Conservation (phyloP, 305 asterid genomes). For the Striga hermonthica region DNA sequence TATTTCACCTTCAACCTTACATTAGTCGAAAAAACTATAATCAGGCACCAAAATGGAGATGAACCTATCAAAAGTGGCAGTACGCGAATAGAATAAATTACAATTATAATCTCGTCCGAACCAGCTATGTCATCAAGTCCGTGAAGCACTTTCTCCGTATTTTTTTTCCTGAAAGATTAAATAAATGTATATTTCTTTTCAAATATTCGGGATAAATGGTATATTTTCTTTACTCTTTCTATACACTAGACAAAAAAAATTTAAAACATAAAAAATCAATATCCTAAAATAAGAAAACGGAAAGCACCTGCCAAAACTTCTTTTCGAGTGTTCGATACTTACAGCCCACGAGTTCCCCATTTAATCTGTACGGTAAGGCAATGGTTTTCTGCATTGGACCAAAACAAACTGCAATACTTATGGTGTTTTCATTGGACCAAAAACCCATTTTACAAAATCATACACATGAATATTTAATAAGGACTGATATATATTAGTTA, state of each 20-base stretch:
- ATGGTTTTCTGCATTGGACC: slow-evolving; percentile 52
- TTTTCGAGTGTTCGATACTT: slow-evolving; percentile 64
- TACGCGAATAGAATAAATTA: slow-evolving; percentile 30
- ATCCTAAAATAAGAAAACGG: not conserved
- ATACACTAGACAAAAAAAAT: no score
- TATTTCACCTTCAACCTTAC: slow-evolving; percentile 81
- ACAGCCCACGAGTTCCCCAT: slow-evolving; percentile 68
- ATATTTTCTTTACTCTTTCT: no score
- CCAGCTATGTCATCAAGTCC: slow-evolving; percentile 70
- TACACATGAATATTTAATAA: not conserved
- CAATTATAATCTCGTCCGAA: slow-evolving; percentile 68
- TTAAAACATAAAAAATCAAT: not conserved
- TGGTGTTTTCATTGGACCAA: no score
- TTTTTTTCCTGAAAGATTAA: slow-evolving; percentile 43
- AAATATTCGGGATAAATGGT: no score
- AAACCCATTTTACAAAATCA: slow-evolving; percentile 10
- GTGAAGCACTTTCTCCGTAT: slow-evolving; percentile 54
- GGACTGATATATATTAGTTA: no score
- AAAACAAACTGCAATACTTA: slow-evolving; percentile 20
- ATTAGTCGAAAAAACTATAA: slow-evolving; percentile 24
- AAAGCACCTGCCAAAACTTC: slow-evolving; percentile 72
- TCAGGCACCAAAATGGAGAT: slow-evolving; percentile 14
- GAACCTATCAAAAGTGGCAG: not conserved
- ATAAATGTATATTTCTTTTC: not conserved
- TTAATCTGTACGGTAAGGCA: slow-evolving; percentile 65